Evolutionary conservation across 257 asterid genomes (phyloP).

Genomic region (Parsonsia alboflavescens): DNA sequence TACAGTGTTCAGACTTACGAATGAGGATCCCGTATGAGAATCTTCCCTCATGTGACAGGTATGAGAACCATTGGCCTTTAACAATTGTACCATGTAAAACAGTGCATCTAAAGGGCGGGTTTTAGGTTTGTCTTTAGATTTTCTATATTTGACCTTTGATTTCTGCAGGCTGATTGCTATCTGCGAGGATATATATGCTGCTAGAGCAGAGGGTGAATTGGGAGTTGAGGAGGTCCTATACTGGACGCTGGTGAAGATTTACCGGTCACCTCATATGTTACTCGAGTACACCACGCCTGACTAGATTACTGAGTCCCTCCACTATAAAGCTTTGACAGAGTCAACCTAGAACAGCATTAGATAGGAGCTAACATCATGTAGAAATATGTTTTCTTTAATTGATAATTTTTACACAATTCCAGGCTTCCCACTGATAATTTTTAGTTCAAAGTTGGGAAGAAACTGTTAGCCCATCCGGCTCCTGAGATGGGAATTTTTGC

Average conservation of each 20-base stretch:
- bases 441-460: conserved; percentile 20
- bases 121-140: not conserved
- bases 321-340: not conserved
- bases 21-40: conserved; percentile 99
- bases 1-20: conserved; percentile 92
- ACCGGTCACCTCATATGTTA: conserved; percentile 95
- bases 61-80: conserved; percentile 6
- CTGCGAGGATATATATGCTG: conserved; percentile 97
- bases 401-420: no score
- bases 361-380: conserved; percentile 16
- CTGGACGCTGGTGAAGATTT: conserved; percentile 94
- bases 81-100: not conserved
- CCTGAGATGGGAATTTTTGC: not conserved
- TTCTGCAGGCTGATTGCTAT: conserved; percentile 79
- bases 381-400: not conserved
- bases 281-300: conserved; percentile 87
- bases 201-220: conserved; percentile 97
- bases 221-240: conserved; percentile 95
- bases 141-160: not conserved
- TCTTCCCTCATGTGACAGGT: conserved; percentile 99
- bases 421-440: conserved; percentile 18
- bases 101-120: not conserved
- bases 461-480: not conserved
- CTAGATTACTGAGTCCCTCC: conserved; percentile 24
- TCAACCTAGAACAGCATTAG: not conserved